A percentile compares a stretch with the other conserved stretches of the same genome.
Evolutionary conservation across 2,329 filamentous ascomycete species (phyloP).

Genomic region (Aspergillus phoenicis): DNA sequence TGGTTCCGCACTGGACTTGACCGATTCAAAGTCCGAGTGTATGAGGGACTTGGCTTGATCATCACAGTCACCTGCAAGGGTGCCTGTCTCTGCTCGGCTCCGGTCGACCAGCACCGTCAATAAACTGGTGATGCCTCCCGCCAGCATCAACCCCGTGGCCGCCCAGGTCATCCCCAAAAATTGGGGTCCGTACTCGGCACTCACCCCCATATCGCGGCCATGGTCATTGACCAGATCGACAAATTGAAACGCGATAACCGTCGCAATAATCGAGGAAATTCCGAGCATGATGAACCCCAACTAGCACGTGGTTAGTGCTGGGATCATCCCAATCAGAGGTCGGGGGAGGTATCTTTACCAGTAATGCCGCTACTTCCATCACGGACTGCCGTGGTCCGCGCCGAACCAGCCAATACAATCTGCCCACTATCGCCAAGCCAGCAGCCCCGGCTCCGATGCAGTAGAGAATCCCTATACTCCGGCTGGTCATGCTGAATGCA

Average conservation of each 20-base stretch:
- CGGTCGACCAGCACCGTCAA: conserved; percentile 29
- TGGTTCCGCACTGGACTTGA: neutral
- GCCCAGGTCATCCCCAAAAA: conserved; percentile 65
- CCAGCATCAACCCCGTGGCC: conserved; percentile 45
- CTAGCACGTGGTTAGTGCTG: conserved; percentile 24
- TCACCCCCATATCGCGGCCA: conserved; percentile 53
- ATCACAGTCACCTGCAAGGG: neutral
- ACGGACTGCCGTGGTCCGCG: conserved; percentile 51
- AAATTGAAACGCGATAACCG: conserved; percentile 61
- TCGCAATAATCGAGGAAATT: conserved; percentile 73
- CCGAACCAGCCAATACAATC: conserved; percentile 49
- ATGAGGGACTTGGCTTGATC: neutral
- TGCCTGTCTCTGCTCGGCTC: conserved; percentile 8
- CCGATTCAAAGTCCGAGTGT: neutral
- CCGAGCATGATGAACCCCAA: conserved; percentile 64
- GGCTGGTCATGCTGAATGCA: conserved; percentile 52
- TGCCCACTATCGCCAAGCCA: conserved; percentile 53
- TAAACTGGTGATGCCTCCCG: conserved; percentile 35
- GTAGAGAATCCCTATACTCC: conserved; percentile 62
- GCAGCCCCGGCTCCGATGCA: conserved; percentile 59
- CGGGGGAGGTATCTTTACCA: conserved; percentile 33
- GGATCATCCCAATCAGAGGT: neutral
- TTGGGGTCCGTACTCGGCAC: conserved; percentile 54
- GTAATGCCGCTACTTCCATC: conserved; percentile 53
- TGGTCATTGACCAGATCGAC: conserved; percentile 56